Conservation (phyloP, 805 yeast genomes). For the Saccharomyces jurei region DNA sequence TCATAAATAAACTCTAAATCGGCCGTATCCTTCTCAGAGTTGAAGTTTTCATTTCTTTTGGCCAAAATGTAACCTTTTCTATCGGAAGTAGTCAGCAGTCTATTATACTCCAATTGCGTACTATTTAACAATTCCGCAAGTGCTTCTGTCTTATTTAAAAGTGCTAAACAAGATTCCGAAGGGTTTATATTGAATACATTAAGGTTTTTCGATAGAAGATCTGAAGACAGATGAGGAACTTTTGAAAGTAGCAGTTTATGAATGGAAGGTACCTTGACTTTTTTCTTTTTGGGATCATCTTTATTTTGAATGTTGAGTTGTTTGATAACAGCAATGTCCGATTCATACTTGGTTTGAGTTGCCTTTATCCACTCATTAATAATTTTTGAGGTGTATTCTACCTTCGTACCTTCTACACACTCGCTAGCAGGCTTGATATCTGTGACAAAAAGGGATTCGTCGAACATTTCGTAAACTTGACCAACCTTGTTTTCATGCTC, state of each 20-base stretch:
- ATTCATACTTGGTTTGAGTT: slow-evolving; percentile 12
- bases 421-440: slow-evolving; percentile 3
- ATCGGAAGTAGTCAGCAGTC: slow-evolving; percentile 31
- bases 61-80: slow-evolving; percentile 57
- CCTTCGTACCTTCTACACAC: background rate
- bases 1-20: slow-evolving; percentile 48
- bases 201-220: slow-evolving; percentile 57
- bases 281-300: slow-evolving; percentile 23
- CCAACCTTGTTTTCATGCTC: slow-evolving; percentile 71
- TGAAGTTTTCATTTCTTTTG: slow-evolving; percentile 46
- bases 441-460: slow-evolving; percentile 37
- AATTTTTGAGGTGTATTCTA: slow-evolving; percentile 8
- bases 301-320: slow-evolving; percentile 1
- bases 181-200: slow-evolving; percentile 41
- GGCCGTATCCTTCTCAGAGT: slow-evolving; percentile 33
- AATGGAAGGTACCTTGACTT: slow-evolving; percentile 47
- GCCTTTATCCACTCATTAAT: slow-evolving; percentile 26
- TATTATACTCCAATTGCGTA: slow-evolving; percentile 39
- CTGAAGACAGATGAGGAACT: slow-evolving; percentile 70
- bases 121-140: slow-evolving; percentile 38
- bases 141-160: slow-evolving; percentile 21
- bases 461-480: slow-evolving; percentile 57
- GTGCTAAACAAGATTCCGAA: slow-evolving; percentile 31
- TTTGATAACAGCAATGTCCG: slow-evolving; percentile 4
- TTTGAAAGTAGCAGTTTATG: slow-evolving; percentile 63